Evolutionary conservation across 768 basidiomycete genomes (phyloP), one percentile per base, ranked within the genome.

Genomic region (Suillus subalutaceus): DNA sequence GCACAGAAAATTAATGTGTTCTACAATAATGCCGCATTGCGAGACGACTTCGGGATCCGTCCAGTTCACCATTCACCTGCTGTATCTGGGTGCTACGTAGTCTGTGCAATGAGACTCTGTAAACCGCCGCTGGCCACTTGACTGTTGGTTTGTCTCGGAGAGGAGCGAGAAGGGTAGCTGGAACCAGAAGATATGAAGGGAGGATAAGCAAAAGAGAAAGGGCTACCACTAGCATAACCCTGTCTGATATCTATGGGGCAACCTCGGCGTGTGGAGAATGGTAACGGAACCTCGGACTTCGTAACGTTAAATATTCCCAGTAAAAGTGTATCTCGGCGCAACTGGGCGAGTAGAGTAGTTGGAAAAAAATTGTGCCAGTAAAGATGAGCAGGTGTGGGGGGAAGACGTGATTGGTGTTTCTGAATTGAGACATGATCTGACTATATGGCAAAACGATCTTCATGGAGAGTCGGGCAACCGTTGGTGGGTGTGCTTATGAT

Each of bases 21-120:
- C 41, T 41, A 43, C 6, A 5, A 60, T 43, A 18, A 0, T 43
- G 59, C 59, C 12, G 41, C 59, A 60, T 16, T 30, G 1, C 30
- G 30, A 13, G 6, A 60, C 13, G 59, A 60, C 40, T 2, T 32
- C 1, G 59, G 41, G 12, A 60, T 60, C 59, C 26, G 26, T 0
- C 59, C 59, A 60, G 41, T 60, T 60, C 41, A 60, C 59, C 59
- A 60, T 60, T 43, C 59, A 12, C 30, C 9, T 32, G 41, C 26
- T 4, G 40, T 30, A 18, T 60, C 30, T 26, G 26, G 18, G 26
- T 4, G 4, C 23, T 26, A 26, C 7, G 40, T 10, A 6, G 40
- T 41, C 5, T 59, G 16, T 16, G 40, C 9, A 5, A 40, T 13
- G 16, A 12, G 16, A 9, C 23, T 40, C 58, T 43, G 6, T 43